Evolutionary conservation across 2,329 filamentous ascomycete species (phyloP).

Genomic region (Epichloe scottii): DNA sequence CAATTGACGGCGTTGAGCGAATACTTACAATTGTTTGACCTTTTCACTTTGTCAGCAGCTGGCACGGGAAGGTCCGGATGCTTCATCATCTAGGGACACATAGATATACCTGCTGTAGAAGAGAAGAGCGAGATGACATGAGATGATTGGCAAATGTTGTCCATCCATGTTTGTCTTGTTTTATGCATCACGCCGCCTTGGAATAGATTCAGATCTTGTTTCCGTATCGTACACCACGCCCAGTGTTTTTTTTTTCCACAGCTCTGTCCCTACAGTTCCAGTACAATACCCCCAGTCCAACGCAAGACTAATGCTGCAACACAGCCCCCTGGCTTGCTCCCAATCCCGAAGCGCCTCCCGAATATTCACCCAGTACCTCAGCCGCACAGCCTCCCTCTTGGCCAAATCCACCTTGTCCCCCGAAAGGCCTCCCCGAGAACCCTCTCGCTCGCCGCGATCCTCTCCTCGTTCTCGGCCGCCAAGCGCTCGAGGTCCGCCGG

Average conservation of each 20-base stretch:
- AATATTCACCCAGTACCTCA: conserved; percentile 89
- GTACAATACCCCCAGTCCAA: too few relatives aligned
- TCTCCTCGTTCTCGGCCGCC: conserved; percentile 50
- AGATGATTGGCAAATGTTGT: too few relatives aligned
- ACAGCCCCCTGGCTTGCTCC: conserved; percentile 60
- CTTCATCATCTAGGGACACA: too few relatives aligned
- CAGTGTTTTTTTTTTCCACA: too few relatives aligned
- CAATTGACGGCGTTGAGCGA: not conserved
- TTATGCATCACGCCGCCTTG: too few relatives aligned
- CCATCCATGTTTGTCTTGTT: too few relatives aligned
- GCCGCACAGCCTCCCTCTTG: conserved; percentile 56
- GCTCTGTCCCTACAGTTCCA: too few relatives aligned
- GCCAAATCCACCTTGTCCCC: conserved; percentile 53
- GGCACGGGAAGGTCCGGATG: not conserved
- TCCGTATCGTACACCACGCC: too few relatives aligned
- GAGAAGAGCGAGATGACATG: too few relatives aligned
- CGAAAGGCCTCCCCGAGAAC: conserved; percentile 53
- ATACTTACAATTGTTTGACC: not conserved
- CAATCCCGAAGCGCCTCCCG: conserved; percentile 68
- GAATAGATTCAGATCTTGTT: too few relatives aligned
- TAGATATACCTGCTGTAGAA: too few relatives aligned
- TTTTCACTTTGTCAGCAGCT: not conserved
- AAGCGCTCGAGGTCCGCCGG: conserved; percentile 53
- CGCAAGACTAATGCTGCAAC: conserved; percentile 31
- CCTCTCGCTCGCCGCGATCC: conserved; percentile 52